Percentiles rank a stretch among this genome's conserved stretches.
Evolutionary conservation across 768 basidiomycete genomes (phyloP).

Genomic region (Kwoniella sp.): DNA sequence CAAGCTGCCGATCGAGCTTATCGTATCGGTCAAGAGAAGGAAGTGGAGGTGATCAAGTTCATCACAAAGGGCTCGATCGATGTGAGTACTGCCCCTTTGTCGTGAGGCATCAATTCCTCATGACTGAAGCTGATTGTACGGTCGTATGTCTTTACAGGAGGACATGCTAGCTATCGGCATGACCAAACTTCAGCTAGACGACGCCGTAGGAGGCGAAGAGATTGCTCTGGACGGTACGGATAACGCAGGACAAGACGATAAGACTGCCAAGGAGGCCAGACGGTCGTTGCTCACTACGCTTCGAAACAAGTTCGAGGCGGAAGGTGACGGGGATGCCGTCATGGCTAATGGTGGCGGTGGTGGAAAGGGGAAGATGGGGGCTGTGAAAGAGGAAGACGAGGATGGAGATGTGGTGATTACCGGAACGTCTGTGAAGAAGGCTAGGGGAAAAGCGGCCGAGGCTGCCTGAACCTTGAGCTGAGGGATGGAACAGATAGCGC

Average conservation of each 20-base stretch:
- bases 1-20: slow-evolving; percentile 98
- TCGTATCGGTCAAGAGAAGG: slow-evolving; percentile 69
- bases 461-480: background rate
- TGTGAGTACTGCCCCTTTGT: slow-evolving; percentile 28
- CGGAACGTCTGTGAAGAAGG: slow-evolving; percentile 34
- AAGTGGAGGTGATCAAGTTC: slow-evolving; percentile 92
- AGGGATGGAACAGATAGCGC: background rate
- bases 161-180: slow-evolving; percentile 87
- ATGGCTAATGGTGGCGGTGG: background rate
- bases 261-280: slow-evolving; percentile 78
- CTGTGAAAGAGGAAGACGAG: slow-evolving; percentile 19
- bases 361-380: slow-evolving; percentile 10
- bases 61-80: slow-evolving; percentile 90
- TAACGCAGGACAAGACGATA: slow-evolving; percentile 60
- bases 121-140: background rate
- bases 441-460: slow-evolving; percentile 30
- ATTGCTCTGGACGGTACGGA: slow-evolving; percentile 63
- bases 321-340: slow-evolving; percentile 7
- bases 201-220: slow-evolving; percentile 80
- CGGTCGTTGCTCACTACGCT: slow-evolving; percentile 81
- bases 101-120: background rate
- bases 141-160: slow-evolving; percentile 59
- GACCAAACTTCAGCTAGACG: slow-evolving; percentile 88
- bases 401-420: background rate
- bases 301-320: slow-evolving; percentile 72